phyloP scores from a whole-genome alignment of 2,329 filamentous ascomycete species.

The Dactylellina cionopaga region DNA sequence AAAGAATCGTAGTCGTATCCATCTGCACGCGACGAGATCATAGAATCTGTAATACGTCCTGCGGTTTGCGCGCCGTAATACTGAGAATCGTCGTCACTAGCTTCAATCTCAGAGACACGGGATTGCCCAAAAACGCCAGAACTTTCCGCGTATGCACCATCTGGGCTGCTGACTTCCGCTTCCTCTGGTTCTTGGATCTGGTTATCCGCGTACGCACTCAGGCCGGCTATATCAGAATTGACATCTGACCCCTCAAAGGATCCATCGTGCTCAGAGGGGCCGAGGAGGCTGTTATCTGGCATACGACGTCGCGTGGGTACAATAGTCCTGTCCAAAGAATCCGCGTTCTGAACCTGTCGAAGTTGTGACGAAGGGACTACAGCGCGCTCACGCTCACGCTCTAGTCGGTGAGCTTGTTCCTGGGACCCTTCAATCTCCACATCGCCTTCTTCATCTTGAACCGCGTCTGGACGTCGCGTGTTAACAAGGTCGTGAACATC shows the following conservation, averaged over 20 bases:
- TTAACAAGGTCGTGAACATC: constrained; percentile 43
- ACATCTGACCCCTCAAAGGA: constrained; percentile 44
- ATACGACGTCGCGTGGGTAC: constrained; percentile 27
- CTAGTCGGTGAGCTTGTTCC: constrained; percentile 40
- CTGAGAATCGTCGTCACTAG: constrained; percentile 31
- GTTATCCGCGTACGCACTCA: constrained; percentile 32
- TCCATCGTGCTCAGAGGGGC: constrained; percentile 38
- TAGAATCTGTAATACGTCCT: constrained; percentile 33
- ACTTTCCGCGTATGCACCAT: constrained; percentile 49
- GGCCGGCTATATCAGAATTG: constrained; percentile 43
- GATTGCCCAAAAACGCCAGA: constrained; percentile 50
- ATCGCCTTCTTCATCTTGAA: constrained; percentile 46
- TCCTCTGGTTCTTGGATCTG: constrained; percentile 45
- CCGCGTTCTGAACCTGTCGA: constrained; percentile 40
- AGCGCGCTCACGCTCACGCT: constrained; percentile 35
- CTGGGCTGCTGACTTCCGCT: constrained; percentile 52
- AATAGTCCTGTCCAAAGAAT: constrained; percentile 38
- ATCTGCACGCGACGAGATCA: constrained; percentile 40
- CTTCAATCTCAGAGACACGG: constrained; percentile 47
- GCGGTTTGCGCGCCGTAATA: constrained; percentile 29
- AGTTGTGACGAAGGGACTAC: constrained; percentile 45
- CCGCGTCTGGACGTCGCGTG: constrained; percentile 17
- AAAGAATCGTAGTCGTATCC: constrained; percentile 39
- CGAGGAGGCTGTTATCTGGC: constrained; percentile 37
- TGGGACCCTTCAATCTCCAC: constrained; percentile 52